These are phyloP conservation scores for Globisporangium viniferum DNA, from an alignment of 352 stramenopile genomes.

Conservation along the genomic window DNA sequence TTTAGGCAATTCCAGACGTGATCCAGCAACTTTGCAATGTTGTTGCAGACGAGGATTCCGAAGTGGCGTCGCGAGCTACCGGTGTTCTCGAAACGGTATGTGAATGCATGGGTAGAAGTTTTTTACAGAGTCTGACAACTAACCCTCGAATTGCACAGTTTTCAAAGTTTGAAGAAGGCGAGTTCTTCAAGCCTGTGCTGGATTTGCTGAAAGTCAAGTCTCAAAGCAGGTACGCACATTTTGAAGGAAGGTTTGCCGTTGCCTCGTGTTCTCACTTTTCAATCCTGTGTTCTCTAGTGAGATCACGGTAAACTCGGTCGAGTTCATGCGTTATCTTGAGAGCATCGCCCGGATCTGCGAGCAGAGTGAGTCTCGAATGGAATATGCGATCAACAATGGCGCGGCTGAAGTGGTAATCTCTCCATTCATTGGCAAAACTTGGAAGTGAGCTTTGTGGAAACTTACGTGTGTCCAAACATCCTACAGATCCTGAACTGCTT, in stretches of 20 bases:
- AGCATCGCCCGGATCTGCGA: conserved; percentile 60
- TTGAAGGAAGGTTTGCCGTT: background rate
- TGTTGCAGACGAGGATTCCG: conserved; percentile 67
- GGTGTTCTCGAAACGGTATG: conserved; percentile 60
- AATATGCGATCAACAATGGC: conserved; percentile 45
- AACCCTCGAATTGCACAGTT: conserved; percentile 26
- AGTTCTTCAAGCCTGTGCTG: conserved; percentile 47
- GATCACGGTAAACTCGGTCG: conserved; percentile 49
- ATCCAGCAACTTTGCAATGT: conserved; percentile 55
- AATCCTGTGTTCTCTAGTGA: conserved; percentile 20
- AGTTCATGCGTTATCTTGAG: conserved; percentile 80
- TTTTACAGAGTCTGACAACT: background rate
- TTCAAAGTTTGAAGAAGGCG: conserved; percentile 30
- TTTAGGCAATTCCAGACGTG: conserved; percentile 43
- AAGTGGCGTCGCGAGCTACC: conserved; percentile 60
- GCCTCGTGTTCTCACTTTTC: background rate
- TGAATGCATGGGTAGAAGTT: background rate
- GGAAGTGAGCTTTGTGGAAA: background rate
- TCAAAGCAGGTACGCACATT: conserved; percentile 37
- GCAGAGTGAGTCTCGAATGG: conserved; percentile 53
- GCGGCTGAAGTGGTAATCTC: conserved; percentile 39
- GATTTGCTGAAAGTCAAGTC: conserved; percentile 43
- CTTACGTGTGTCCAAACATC: background rate
- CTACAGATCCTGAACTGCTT: conserved; percentile 68
- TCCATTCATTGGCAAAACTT: background rate